Conservation (phyloP, 495 filamentous ascomycete genomes). For the Zalerion maritima region DNA sequence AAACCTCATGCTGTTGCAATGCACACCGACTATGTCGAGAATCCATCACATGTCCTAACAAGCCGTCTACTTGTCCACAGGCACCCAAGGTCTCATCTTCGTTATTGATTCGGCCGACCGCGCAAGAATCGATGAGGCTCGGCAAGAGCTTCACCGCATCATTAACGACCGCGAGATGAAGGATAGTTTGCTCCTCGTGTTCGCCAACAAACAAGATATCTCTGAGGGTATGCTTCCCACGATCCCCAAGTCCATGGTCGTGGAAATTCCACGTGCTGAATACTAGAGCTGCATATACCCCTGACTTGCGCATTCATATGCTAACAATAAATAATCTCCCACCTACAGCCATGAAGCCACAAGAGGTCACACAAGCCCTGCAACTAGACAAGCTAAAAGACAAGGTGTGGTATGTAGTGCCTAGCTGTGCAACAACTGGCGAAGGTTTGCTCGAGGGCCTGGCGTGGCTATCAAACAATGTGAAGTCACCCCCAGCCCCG, state of each 20-base stretch:
- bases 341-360: slow-evolving; percentile 60
- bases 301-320: background rate
- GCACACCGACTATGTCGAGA: no score
- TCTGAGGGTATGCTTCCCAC: slow-evolving; percentile 48
- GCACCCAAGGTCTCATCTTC: slow-evolving; percentile 94
- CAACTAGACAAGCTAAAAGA: slow-evolving; percentile 76
- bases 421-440: slow-evolving; percentile 85
- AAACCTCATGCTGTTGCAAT: slow-evolving; percentile 4
- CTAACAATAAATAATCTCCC: slow-evolving; percentile 3
- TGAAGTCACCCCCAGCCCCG: slow-evolving; percentile 54
- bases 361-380: slow-evolving; percentile 74
- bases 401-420: slow-evolving; percentile 91
- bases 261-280: no score
- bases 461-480: slow-evolving; percentile 86
- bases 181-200: slow-evolving; percentile 82
- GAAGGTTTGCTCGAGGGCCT: slow-evolving; percentile 91
- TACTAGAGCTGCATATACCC: no score
- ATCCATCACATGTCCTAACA: no score
- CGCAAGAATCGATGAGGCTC: slow-evolving; percentile 75
- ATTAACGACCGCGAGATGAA: slow-evolving; percentile 98
- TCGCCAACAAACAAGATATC: slow-evolving; percentile 98
- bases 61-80: slow-evolving; percentile 30
- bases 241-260: slow-evolving; percentile 5
- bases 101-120: slow-evolving; percentile 89
- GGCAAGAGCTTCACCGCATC: slow-evolving; percentile 80